Conservation (phyloP, 139 green algal species). For the Trebouxia sp. region DNA sequence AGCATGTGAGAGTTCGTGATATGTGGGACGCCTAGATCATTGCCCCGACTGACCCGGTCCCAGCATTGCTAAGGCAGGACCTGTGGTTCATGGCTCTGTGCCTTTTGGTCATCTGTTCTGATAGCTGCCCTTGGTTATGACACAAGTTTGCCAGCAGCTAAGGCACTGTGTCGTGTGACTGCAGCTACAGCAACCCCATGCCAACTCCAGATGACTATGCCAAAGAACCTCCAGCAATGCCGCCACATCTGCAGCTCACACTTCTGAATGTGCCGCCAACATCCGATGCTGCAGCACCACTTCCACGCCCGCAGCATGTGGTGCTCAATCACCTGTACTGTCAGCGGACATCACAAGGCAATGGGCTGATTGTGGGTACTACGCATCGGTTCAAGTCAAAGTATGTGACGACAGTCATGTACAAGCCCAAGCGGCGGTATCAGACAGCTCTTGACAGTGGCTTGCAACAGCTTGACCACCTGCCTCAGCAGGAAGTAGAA, state of each 20-base stretch:
- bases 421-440: conserved; percentile 38
- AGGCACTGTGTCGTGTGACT: not conserved
- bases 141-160: not conserved
- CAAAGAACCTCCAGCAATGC: conserved; percentile 94
- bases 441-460: conserved; percentile 17
- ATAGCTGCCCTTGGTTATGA: not conserved
- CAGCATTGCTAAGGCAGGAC: too few species aligned
- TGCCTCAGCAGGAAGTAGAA: conserved; percentile 18
- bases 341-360: conserved; percentile 63
- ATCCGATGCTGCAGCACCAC: conserved; percentile 72
- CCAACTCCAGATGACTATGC: conserved; percentile 86
- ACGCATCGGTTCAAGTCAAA: conserved; percentile 94
- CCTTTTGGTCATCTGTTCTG: too few species aligned
- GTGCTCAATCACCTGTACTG: conserved; percentile 97
- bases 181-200: conserved; percentile 81
- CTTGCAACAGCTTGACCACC: conserved; percentile 7
- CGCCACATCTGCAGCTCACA: conserved; percentile 94
- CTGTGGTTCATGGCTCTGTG: too few species aligned
- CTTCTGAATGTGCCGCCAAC: conserved; percentile 93
- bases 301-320: conserved; percentile 97
- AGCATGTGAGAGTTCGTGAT: too few species aligned
- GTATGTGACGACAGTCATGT: conserved; percentile 93
- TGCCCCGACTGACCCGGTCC: too few species aligned
- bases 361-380: conserved; percentile 86
- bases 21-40: too few species aligned